These are phyloP conservation scores for Fraxinus anomala DNA, from an alignment of 257 asterid genomes.

Conservation along the genomic window DNA sequence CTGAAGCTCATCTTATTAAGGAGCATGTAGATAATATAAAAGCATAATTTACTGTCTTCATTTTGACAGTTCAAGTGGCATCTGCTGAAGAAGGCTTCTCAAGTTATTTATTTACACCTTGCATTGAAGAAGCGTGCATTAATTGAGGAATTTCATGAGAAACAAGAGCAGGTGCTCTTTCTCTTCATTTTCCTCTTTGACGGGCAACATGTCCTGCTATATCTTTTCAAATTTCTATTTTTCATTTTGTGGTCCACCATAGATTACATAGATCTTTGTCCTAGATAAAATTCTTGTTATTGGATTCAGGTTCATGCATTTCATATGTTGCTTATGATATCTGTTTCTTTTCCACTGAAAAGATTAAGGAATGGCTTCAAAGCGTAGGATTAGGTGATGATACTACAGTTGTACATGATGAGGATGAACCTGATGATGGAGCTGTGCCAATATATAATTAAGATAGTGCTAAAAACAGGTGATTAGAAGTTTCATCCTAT, in stretches of 20 bases:
- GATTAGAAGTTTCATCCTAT: conserved; percentile 16
- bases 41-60: not conserved
- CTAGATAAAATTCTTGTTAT: not conserved
- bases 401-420: conserved; percentile 65
- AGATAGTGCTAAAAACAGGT: conserved; percentile 69
- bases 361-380: conserved; percentile 93
- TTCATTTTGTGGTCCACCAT: not conserved
- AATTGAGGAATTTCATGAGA: conserved; percentile 85
- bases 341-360: conserved; percentile 24
- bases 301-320: conserved; percentile 5
- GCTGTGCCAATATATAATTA: conserved; percentile 63
- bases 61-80: conserved; percentile 79
- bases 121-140: conserved; percentile 84
- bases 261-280: not conserved
- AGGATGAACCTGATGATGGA: conserved; percentile 87
- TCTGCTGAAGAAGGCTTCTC: conserved; percentile 84
- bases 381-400: conserved; percentile 83
- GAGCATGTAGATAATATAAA: conserved; percentile 2
- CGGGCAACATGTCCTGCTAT: conserved; percentile 24
- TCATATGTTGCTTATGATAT: conserved; percentile 15
- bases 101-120: conserved; percentile 82
- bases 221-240: conserved; percentile 14
- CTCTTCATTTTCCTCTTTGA: conserved; percentile 28
- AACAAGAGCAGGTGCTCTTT: conserved; percentile 86
- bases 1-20: conserved; percentile 5